Base-by-base conservation (phyloP, 2,329 filamentous ascomycete species). In the Aureobasidium sp. region DNA sequence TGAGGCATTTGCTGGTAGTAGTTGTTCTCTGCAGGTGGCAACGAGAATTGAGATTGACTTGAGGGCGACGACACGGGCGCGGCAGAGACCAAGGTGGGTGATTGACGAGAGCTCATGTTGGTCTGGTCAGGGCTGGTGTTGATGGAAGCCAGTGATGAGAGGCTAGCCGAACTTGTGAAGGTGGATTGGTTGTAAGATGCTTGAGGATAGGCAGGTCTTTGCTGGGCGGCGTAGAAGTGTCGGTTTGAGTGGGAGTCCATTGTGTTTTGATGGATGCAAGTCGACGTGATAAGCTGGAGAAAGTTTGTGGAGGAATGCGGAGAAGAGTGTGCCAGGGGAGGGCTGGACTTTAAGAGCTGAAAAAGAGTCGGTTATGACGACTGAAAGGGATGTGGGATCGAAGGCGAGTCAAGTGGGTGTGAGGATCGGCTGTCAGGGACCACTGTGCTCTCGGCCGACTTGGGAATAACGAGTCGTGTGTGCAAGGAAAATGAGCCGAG, bases 151-250 rank as follows among this genome's bases (percentile, higher is more conserved):
- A 78, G 67, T 47, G 74, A 76, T 37, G 75, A 71, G 36, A 75
- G 71, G 67, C 76, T 78, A 70, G 72, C 76, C 62, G 75, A 77
- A 70, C 72, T 75, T 58, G 74, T 72, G 66, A 73, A 77, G 47
- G 70, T 68, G 2, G 75, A 74, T 27, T 68, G 66, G 15, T 74
- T 68, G 65, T 36, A 65, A 64, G 56, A 62, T 52, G 65, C 63
- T 71, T 75, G 68, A 68, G 71, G 67, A 67, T 71, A 69, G 66
- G 73, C 63, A 71, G 75, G 69, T 69, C 70, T 64, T 66, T 69
- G 69, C 45, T 63, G 51, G 34, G 20, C 25, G 34, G 20, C 34
- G 34, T 58, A 58, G 44, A 56, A 62, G 41, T 62, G 41, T 57
- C 62, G 62, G 36, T 48, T 59, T 27, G 48, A 55, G 22, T 59